Conservation (phyloP, 352 stramenopile species). For the Pseudoperonospora humuli region DNA sequence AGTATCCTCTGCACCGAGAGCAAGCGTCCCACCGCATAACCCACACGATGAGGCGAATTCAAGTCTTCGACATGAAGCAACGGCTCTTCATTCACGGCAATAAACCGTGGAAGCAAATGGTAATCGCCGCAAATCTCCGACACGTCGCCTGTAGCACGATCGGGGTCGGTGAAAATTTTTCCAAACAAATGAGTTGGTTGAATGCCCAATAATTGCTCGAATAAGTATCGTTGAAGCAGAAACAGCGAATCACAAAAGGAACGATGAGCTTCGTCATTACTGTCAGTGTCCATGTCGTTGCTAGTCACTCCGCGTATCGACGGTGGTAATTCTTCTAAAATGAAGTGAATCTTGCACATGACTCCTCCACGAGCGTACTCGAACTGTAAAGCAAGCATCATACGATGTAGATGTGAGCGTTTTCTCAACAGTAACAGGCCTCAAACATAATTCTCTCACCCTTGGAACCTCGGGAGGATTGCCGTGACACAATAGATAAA, state of each 20-base stretch:
- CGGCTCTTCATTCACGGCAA: constrained; percentile 54
- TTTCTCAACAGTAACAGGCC: neutral
- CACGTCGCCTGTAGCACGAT: constrained; percentile 41
- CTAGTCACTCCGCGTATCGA: constrained; percentile 27
- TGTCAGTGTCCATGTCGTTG: constrained; percentile 18
- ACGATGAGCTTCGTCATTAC: constrained; percentile 19
- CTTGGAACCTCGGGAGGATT: constrained; percentile 47
- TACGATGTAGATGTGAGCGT: neutral
- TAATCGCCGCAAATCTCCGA: constrained; percentile 66
- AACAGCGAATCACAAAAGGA: constrained; percentile 50
- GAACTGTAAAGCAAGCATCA: constrained; percentile 37
- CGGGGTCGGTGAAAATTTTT: constrained; percentile 47
- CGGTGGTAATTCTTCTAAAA: constrained; percentile 51
- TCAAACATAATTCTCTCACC: constrained; percentile 17
- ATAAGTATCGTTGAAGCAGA: constrained; percentile 66
- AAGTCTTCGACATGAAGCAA: constrained; percentile 60
- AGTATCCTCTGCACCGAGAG: constrained; percentile 59
- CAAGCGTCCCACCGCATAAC: constrained; percentile 61
- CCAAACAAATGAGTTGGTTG: constrained; percentile 62
- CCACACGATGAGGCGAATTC: constrained; percentile 63
- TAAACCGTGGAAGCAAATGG: constrained; percentile 77
- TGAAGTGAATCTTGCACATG: constrained; percentile 71
- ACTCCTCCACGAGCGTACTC: constrained; percentile 72
- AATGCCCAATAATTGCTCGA: constrained; percentile 69
- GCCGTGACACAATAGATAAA: constrained; percentile 74